Conservation (phyloP, 2,329 filamentous ascomycete genomes). For the Zymoseptoria pseudotritici region DNA sequence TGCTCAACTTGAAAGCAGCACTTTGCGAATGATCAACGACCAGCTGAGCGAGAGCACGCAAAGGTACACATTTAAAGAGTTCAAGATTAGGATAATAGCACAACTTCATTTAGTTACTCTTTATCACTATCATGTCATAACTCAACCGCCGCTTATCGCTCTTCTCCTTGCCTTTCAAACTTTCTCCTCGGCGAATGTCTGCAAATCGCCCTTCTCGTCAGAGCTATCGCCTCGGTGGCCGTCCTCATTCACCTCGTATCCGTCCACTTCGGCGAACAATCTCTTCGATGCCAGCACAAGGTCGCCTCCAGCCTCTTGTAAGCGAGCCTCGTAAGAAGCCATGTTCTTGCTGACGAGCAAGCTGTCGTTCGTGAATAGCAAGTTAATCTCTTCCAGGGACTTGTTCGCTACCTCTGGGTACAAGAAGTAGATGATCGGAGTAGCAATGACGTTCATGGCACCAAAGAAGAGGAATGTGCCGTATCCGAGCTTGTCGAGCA, state of each 20-base stretch:
- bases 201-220: background rate
- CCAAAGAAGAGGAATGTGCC: constrained; percentile 32
- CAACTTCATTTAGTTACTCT: too few species aligned
- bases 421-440: constrained; percentile 11
- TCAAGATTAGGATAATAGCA: too few species aligned
- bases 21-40: too few species aligned
- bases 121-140: too few species aligned
- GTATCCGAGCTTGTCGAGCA: constrained; percentile 3
- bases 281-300: constrained; percentile 25
- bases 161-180: background rate
- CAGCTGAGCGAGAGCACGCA: too few species aligned
- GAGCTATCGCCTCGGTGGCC: background rate
- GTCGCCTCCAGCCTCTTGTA: constrained; percentile 26
- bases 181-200: background rate
- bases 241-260: background rate
- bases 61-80: too few species aligned
- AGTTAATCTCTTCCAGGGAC: constrained; percentile 37
- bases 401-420: constrained; percentile 19
- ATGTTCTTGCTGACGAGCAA: constrained; percentile 28
- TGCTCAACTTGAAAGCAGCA: too few species aligned
- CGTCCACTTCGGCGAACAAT: constrained; percentile 28
- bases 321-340: constrained; percentile 24
- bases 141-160: too few species aligned
- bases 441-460: constrained; percentile 28
- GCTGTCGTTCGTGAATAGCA: constrained; percentile 26